phyloP scores from a whole-genome alignment of 2,329 filamentous ascomycete genomes.

The Hypocrella siamensis region DNA sequence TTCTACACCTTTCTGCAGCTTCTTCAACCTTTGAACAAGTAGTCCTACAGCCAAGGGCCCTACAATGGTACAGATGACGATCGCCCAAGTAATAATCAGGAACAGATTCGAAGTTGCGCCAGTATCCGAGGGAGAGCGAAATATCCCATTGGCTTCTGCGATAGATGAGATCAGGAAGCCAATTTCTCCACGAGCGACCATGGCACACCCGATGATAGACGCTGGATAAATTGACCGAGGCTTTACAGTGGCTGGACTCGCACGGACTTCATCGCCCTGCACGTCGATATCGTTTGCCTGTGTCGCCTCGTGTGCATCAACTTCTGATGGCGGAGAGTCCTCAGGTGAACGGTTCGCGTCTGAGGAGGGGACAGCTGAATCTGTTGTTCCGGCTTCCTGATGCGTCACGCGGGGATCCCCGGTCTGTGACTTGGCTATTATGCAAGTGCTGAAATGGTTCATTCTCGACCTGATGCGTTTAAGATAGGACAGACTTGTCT shows the following conservation, averaged over 20 bases:
- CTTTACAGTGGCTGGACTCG: constrained; percentile 17
- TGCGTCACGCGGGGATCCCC: not conserved
- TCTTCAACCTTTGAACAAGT: constrained; percentile 25
- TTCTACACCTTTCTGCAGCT: constrained; percentile 4
- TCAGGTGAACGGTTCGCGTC: too few relatives aligned
- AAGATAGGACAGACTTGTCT: not conserved
- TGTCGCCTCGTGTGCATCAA: not conserved
- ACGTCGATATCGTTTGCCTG: not conserved
- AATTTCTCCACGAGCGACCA: constrained; percentile 69
- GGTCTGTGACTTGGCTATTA: too few relatives aligned
- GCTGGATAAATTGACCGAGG: constrained; percentile 51
- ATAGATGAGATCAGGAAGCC: constrained; percentile 61
- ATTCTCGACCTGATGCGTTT: not conserved
- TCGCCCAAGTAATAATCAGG: constrained; percentile 38
- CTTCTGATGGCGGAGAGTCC: not conserved
- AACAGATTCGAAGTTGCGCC: constrained; percentile 25
- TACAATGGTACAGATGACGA: constrained; percentile 36
- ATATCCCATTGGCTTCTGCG: constrained; percentile 37
- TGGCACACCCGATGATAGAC: constrained; percentile 47
- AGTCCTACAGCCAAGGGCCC: constrained; percentile 33
- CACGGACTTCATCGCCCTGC: not conserved
- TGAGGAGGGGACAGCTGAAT: not conserved
- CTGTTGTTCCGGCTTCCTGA: not conserved
- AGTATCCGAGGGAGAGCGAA: constrained; percentile 7
- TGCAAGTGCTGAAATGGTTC: not conserved